Base-by-base conservation (phyloP, 345 rosid genomes). In the Ceriops tagal region DNA sequence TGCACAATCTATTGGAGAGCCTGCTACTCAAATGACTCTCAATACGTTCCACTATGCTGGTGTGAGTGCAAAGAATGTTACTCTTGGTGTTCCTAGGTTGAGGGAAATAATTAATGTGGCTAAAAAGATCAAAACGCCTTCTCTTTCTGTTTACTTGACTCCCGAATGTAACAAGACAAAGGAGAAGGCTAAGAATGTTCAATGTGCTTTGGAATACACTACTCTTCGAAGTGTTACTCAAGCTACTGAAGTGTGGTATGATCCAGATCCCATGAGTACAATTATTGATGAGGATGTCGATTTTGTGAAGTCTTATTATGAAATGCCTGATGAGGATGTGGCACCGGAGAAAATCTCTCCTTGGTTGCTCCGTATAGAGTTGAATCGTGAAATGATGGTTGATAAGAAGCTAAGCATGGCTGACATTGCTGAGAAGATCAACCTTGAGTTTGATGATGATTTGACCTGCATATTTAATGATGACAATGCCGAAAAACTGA, bases 321-420 rank as follows among this genome's bases (percentile, higher is more conserved):
- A 93, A 70, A 89, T 93, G 99, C 99, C 99, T 18, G 99, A 93
- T 77, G 99, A 93, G 78, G 97, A 93, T 75, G 86, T 93, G 24
- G 85, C 93, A 34, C 93, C 96, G 0, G 99, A 93, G 21, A 92
- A 92, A 79, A 92, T 91, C 39, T 93, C 99, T 64, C 99, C 97
- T 37, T 93, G 99, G 99, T 73, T 93, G 79, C 99, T 93, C 39
- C 95, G 99, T 21, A 87, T 93, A 64, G 96, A 93, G 78, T 73
- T 93, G 89, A 93, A 93, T 73, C 97, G 99, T 47, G 99, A 89
- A 80, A 93, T 93, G 99, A 93, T 91, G 99, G 89, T 88, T 71
- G 97, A 95, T 75, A 95, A 95, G 85, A 95, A 95, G 77, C 74
- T 95, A 57, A 92, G 89, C 81, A 91, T 95, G 99, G 97, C 96